phyloP scores from a whole-genome alignment of 495 filamentous ascomycete genomes.

The Parachaetomium inaequale region DNA sequence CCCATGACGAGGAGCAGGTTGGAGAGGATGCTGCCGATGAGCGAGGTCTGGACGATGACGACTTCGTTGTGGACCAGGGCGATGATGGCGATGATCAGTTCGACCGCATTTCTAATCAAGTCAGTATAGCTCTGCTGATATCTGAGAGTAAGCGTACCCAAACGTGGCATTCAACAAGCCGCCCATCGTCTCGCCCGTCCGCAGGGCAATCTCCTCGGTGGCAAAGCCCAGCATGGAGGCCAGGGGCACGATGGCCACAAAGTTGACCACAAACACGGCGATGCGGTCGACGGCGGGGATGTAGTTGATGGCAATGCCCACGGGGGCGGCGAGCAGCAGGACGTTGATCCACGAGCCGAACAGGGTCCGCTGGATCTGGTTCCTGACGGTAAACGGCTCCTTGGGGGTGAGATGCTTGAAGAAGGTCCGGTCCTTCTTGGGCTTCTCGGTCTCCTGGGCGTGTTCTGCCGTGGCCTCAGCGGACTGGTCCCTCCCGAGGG shows the following conservation, averaged over 20 bases:
- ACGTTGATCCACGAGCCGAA: slow-evolving; percentile 84
- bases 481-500: neutral
- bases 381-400: slow-evolving; percentile 58
- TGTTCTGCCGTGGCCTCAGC: neutral
- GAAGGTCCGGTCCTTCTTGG: slow-evolving; percentile 36
- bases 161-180: slow-evolving; percentile 86
- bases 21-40: slow-evolving; percentile 87
- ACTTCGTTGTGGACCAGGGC: slow-evolving; percentile 70
- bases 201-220: slow-evolving; percentile 82
- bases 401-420: slow-evolving; percentile 45
- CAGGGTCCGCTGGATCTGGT: slow-evolving; percentile 67
- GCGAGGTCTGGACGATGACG: slow-evolving; percentile 85
- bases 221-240: slow-evolving; percentile 88
- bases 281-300: slow-evolving; percentile 51
- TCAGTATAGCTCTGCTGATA: neutral
- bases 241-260: slow-evolving; percentile 83
- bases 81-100: slow-evolving; percentile 86
- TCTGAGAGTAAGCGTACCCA: slow-evolving; percentile 53
- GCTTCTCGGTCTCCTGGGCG: slow-evolving; percentile 23
- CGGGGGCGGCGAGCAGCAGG: slow-evolving; percentile 71
- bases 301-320: slow-evolving; percentile 70
- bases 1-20: slow-evolving; percentile 90
- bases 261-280: slow-evolving; percentile 79
- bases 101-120: slow-evolving; percentile 70
- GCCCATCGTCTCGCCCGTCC: slow-evolving; percentile 80